These are phyloP conservation scores for Yamadazyma paraphyllophila DNA, from an alignment of 805 yeast genomes.

Conservation along the genomic window DNA sequence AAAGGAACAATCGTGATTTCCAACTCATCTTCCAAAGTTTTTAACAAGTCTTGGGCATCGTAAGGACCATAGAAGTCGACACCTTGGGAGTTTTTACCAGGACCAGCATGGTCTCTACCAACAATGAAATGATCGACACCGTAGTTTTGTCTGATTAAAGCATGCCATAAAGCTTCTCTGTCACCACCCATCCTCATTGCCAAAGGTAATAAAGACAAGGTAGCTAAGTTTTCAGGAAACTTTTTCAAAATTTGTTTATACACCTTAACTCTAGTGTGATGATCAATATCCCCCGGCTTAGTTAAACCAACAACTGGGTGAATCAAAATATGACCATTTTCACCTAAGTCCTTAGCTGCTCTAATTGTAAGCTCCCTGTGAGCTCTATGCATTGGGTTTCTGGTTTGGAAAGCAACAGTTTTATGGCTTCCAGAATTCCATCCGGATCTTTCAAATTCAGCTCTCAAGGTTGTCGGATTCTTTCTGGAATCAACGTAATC, in stretches of 20 bases:
- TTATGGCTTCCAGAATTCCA: constrained; percentile 68
- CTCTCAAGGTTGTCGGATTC: constrained; percentile 87
- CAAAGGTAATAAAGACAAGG: constrained; percentile 80
- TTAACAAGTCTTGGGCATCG: constrained; percentile 91
- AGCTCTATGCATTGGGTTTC: constrained; percentile 99
- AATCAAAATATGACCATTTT: constrained; percentile 70
- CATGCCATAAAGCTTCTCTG: constrained; percentile 98
- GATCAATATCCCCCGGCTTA: constrained; percentile 97
- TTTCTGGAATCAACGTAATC: constrained; percentile 85
- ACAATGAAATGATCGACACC: constrained; percentile 97
- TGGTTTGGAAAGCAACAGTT: constrained; percentile 95
- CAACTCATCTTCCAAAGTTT: constrained; percentile 69
- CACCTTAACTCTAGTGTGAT: constrained; percentile 94
- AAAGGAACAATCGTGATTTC: constrained; percentile 87
- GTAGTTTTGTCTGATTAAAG: constrained; percentile 90
- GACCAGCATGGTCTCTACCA: constrained; percentile 98
- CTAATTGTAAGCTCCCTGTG: constrained; percentile 94
- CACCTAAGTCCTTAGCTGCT: constrained; percentile 91
- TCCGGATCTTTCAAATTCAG: constrained; percentile 74
- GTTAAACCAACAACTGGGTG: constrained; percentile 98
- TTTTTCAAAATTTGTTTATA: constrained; percentile 89
- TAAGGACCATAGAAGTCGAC: constrained; percentile 95
- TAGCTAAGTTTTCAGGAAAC: constrained; percentile 92
- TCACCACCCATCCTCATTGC: constrained; percentile 99
- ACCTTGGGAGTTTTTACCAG: constrained; percentile 84